Base-by-base conservation (phyloP, 2,329 filamentous ascomycete species). In the Zymoseptoria passerinii region DNA sequence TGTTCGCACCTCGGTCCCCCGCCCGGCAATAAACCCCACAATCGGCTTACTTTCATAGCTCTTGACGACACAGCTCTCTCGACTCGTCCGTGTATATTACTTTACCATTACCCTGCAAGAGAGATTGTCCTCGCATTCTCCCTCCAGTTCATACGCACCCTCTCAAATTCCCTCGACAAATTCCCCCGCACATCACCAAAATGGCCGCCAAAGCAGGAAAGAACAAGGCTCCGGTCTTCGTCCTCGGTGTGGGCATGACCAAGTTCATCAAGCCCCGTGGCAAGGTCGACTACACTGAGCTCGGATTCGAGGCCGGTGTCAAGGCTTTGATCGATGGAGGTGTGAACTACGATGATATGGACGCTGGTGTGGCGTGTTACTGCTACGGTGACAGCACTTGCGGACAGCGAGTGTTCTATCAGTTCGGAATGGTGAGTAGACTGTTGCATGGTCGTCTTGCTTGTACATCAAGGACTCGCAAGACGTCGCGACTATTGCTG, bases 241-340 rank as follows among this genome's bases (percentile, higher is more conserved):
- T 97, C 72, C 85, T 97, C 61, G 92, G 92, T 79, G 92, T 97
- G 67, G 92, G 92, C 78, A 94, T 97, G 89, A 97, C 92, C 77
- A 95, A 95, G 77, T 97, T 97, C 83, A 92, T 96, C 83, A 96
- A 96, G 79, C 92, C 92, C 48, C 85, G 91, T 58, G 90, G 90
- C 72, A 92, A 92, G 73, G 89, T 95, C 64, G 90, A 95, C 78
- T 96, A 96, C 77, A 90, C 90, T 8, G 92, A 96, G 72, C 85
- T 96, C 19, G 92, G 92, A 56, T 96, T 92, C 74, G 92, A 96
- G 76, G 91, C 91, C 9, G 90, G 90, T 66, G 80, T 95, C 73
- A 95, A 95, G 76, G 90, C 90, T 50, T 84, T 94, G 80, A 74
- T 86, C n/a, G 83, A 84, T 72, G 90, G 90, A 1, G 86, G 94